phyloP scores from a whole-genome alignment of 345 rosid species.

The Gossypium raimondii region DNA sequence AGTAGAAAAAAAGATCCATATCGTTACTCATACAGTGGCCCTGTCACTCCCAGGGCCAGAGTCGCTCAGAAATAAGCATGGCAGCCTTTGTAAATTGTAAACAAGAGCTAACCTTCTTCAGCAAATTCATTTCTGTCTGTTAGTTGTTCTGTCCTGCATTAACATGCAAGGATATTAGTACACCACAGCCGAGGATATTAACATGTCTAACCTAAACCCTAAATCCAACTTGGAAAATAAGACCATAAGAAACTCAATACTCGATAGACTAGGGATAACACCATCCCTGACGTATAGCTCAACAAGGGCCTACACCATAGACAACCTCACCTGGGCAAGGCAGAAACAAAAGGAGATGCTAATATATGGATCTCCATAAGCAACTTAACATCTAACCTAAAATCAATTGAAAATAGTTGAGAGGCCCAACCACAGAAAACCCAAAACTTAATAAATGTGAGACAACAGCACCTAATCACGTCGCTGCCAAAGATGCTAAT shows the following conservation, averaged over 20 bases:
- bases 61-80: neutral
- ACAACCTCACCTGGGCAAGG: neutral
- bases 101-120: slow-evolving; percentile 24
- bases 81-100: neutral
- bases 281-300: neutral
- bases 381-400: neutral
- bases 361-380: neutral
- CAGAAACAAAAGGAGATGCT: neutral
- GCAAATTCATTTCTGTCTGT: slow-evolving; percentile 24
- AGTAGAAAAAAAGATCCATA: neutral
- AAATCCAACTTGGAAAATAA: neutral
- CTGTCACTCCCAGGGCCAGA: neutral
- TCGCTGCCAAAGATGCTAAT: neutral
- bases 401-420: neutral
- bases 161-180: neutral
- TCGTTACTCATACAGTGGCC: neutral
- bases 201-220: neutral
- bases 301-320: neutral
- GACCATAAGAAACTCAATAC: neutral
- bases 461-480: no score
- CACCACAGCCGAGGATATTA: neutral
- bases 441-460: neutral
- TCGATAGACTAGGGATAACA: neutral
- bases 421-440: neutral
- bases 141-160: slow-evolving; percentile 36